Conservation (phyloP, 805 yeast species). For the Jamesozyma hellenica region DNA sequence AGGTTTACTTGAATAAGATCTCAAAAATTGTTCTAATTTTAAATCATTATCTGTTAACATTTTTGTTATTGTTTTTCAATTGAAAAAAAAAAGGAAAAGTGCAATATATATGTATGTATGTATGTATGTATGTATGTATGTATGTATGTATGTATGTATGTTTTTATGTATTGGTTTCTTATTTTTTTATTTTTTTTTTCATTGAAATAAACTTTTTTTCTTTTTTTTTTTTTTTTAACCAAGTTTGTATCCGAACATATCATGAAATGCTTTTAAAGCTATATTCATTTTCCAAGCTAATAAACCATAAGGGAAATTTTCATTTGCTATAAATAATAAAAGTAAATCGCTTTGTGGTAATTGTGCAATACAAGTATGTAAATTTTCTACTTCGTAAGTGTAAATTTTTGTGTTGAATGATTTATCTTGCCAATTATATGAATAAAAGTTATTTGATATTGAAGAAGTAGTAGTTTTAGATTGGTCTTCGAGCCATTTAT, state of each 20-base stretch:
- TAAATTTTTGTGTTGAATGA: constrained; percentile 16
- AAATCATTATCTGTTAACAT: too few relatives aligned
- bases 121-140: too few relatives aligned
- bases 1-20: background rate
- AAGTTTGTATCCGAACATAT: constrained; percentile 21
- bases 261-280: constrained; percentile 15
- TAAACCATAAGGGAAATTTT: constrained; percentile 24
- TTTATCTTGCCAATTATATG: constrained; percentile 6
- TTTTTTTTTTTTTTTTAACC: constrained; percentile 5
- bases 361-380: constrained; percentile 24
- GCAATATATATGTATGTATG: too few relatives aligned
- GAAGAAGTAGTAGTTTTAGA: constrained; percentile 6
- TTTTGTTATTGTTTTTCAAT: too few relatives aligned
- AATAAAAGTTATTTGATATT: too few relatives aligned
- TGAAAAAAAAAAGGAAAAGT: too few relatives aligned
- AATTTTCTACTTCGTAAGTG: constrained; percentile 26
- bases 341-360: constrained; percentile 24
- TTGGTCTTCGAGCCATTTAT: constrained; percentile 28
- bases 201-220: too few relatives aligned
- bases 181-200: background rate
- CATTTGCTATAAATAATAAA: constrained; percentile 20
- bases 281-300: constrained; percentile 23
- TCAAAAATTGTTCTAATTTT: background rate
- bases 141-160: too few relatives aligned
- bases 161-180: background rate